Base-by-base conservation (phyloP, 2,329 filamentous ascomycete genomes). In the Fonsecaea nubica region DNA sequence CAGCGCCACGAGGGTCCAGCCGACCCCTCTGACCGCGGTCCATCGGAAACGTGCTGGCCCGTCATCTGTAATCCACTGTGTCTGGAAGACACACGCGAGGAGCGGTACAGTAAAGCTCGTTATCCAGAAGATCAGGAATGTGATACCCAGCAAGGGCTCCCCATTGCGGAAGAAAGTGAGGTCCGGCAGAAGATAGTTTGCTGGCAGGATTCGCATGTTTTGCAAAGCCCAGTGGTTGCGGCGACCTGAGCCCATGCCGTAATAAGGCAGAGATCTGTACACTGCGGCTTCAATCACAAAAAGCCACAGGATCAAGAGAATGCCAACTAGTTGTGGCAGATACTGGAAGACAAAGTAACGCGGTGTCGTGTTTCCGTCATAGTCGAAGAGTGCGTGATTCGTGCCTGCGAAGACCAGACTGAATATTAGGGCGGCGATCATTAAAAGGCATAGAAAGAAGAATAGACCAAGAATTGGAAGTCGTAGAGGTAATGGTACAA, bases 311-410 rank as follows among this genome's bases (percentile, higher is more conserved):
- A 95, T 83, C 40, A 96, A 80, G 12, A 89, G 71, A 21, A 88
- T 87, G 0, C 89, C 92, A 13, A 96, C 75, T 0, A 96, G 80
- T 64, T 93, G 92, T 1, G 94, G 93, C 1, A 97, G 80, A 70
- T 96, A 92, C 68, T 92, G 87, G 77, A 96, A 95, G 55, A 96
- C 78, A 76, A 97, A 97, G 78, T 96, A 97, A 70, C 89, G 85
- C 8, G 84, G 84, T 58, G 89, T 90, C 67, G 91, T 90, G 64
- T 92, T 89, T 35, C 84, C 84, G 38, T 81, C 80, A 76, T 93
- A 97, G 3, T 84, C 78, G 75, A 86, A 88, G 12, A 97, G 80
- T 0, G 92, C 92, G 9, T 83, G 77, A 69, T 89, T 83, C 4
- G 79, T 76, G 42, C 83, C 78, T 10, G 90, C 92, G 79, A 87